phyloP scores from a whole-genome alignment of 352 stramenopile genomes.

The Phytophthora pini region DNA sequence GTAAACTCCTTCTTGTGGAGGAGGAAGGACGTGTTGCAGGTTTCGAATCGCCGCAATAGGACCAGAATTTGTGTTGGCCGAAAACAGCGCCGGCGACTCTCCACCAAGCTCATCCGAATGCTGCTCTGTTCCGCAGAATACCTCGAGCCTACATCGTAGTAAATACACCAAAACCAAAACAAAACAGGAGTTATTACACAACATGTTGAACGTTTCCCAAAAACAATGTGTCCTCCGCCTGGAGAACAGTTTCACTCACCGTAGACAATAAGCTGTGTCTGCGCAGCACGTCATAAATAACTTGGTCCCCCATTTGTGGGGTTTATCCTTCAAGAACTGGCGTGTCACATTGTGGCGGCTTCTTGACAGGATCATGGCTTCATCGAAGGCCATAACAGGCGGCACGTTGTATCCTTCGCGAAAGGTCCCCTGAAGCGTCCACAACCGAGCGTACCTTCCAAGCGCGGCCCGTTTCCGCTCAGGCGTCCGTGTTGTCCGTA shows the following conservation, averaged over 20 bases:
- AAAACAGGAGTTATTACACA: too few relatives aligned
- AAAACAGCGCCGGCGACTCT: too few relatives aligned
- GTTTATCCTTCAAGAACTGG: slow-evolving; percentile 22
- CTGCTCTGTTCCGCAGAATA: too few relatives aligned
- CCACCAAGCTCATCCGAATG: too few relatives aligned
- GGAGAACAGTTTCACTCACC: not conserved
- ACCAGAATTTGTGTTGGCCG: too few relatives aligned
- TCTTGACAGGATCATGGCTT: slow-evolving; percentile 15
- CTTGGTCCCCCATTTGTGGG: slow-evolving; percentile 29
- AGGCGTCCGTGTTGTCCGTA: not conserved
- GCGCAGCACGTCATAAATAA: slow-evolving; percentile 26
- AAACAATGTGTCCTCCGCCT: too few relatives aligned
- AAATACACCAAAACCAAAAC: too few relatives aligned
- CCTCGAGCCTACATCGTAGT: too few relatives aligned
- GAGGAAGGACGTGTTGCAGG: too few relatives aligned
- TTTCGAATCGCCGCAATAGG: too few relatives aligned
- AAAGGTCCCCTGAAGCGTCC: slow-evolving; percentile 10
- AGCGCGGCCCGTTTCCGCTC: slow-evolving; percentile 3
- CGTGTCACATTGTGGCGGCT: slow-evolving; percentile 14
- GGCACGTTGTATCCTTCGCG: not conserved
- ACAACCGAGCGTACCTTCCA: slow-evolving; percentile 22
- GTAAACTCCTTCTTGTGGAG: too few relatives aligned
- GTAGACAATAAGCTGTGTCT: slow-evolving; percentile 14
- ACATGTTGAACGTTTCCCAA: too few relatives aligned
- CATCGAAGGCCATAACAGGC: slow-evolving; percentile 18